Evolutionary conservation across 2,329 filamentous ascomycete genomes (phyloP).

Genomic region (Paecilomyces dactylethromorphus): DNA sequence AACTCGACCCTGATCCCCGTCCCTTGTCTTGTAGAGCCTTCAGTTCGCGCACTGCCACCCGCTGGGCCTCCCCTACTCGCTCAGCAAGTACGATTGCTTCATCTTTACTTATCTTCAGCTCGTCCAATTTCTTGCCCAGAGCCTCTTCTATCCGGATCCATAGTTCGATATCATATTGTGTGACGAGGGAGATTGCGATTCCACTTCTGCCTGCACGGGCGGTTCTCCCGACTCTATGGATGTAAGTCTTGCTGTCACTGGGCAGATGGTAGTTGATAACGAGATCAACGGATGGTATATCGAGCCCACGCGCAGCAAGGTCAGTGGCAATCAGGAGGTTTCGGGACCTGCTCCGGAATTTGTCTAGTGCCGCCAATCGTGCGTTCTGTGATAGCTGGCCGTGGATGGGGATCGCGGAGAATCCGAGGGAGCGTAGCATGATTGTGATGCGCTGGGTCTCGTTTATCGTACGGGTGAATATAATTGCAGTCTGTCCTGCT

Average conservation of each 20-base stretch:
- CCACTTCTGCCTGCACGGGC: slow-evolving; percentile 81
- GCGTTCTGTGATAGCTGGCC: slow-evolving; percentile 84
- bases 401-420: slow-evolving; percentile 85
- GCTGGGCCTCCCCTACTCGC: slow-evolving; percentile 74
- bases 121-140: slow-evolving; percentile 66
- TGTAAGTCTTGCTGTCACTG: slow-evolving; percentile 80
- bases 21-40: slow-evolving; percentile 68
- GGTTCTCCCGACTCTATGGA: slow-evolving; percentile 81
- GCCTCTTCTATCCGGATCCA: slow-evolving; percentile 77
- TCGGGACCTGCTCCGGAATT: slow-evolving; percentile 73
- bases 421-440: slow-evolving; percentile 74
- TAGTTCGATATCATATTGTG: slow-evolving; percentile 80
- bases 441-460: slow-evolving; percentile 83
- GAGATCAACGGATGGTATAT: slow-evolving; percentile 81
- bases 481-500: slow-evolving; percentile 75
- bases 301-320: slow-evolving; percentile 81
- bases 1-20: slow-evolving; percentile 39
- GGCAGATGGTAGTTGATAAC: slow-evolving; percentile 82
- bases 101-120: slow-evolving; percentile 66
- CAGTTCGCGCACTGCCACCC: slow-evolving; percentile 72
- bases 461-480: slow-evolving; percentile 88
- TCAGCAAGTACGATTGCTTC: slow-evolving; percentile 76
- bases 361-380: slow-evolving; percentile 82
- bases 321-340: slow-evolving; percentile 89
- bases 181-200: slow-evolving; percentile 71